Base-by-base conservation (phyloP, 768 basidiomycete genomes). In the Lactifluus subvellereus region DNA sequence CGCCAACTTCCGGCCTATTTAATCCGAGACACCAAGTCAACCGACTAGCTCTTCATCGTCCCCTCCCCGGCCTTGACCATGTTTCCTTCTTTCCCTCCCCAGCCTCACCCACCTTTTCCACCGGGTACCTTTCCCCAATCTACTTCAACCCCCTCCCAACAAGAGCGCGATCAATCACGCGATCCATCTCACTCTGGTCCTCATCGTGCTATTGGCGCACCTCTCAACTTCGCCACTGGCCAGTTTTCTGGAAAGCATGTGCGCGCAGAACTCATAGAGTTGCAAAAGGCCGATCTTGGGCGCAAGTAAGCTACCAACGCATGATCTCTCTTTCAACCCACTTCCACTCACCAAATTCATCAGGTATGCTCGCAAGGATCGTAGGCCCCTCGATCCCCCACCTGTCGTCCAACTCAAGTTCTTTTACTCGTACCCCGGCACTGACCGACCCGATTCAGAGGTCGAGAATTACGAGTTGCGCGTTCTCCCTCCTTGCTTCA, bases 271-370 rank as follows among this genome's bases (percentile, higher is more conserved):
- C 67, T 63, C 59, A 56, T 66, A 60, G 74, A 70, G 51, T 37
- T 67, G 35, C 74, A 74, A 64, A 74, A 73, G 54, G 72, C 73
- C 8, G 72, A 74, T 69, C 66, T 74, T 16, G 74, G 72, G 1
- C 58, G 73, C 45, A 74, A 74, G 73, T 73, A 54, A 48, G 70
- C 68, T 47, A 14, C 7, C 20, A 32, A 32, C 6, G 22, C 22
- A 13, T 35, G 2, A 22, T 22, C 22, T 37, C n/a, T 32, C 8
- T 16, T 45, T 4, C 16, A 13, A 8, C 27, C 9, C 43, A 30
- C 30, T 22, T 42, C 42, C 38, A 53, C 38, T n/a, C 9, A 13
- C 16, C 45, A n/a, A 5, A 20, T 20, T 33, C 37, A 22, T 38
- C 42, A 71, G 71, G 50, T 71, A 68, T 45, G 71, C 67, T 6